Base-by-base conservation (phyloP, 164 flowering plant genomes). In the Vitis rupestris region DNA sequence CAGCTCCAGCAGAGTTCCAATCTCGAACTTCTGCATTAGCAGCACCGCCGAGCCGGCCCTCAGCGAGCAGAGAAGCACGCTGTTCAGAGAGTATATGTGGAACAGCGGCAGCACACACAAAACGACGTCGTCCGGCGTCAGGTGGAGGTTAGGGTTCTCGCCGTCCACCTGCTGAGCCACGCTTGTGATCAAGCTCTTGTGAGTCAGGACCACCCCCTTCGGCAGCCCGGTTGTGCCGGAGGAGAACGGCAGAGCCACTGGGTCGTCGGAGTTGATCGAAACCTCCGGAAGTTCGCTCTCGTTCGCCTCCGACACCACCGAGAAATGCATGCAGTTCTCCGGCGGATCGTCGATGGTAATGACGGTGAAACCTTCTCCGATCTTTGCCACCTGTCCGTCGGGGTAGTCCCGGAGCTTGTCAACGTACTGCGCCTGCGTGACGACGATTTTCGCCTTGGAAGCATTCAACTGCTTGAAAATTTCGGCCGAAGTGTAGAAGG, bases 191-290 rank as follows among this genome's bases (percentile, higher is more conserved):
- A 90, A 71, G 76, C 87, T 83, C 76, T 77, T 81, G 75, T 92
- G 98, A 0, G 94, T 92, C 70, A 92, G 68, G 2, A 90, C 68
- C 77, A 90, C 97, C 0, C 97, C 97, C 63, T 92, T 92, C 0
- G 96, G 92, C 0, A 89, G 67, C 31, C 98, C 98, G 1, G 96
- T 92, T 0, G 98, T 92, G 9, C 98, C 98, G 0, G 98, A 92
- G 2, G 98, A 92, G 82, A 81, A 92, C 11, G 94, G 98, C 47
- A 92, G 78, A 15, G 89, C 90, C 7, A 90, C 93, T 1, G 88
- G 64, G 23, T 87, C 93, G 8, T 82, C 74, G 0, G 90, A 78
- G 9, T 83, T 70, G 53, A 85, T 77, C 0, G 66, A 30, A 10
- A 75, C 82, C 0, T 52, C 23, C 2, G 86, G 77, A 9, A 74